Conservation (phyloP, 1,139 yeast species). For the Candida pseudoviswanathii region DNA sequence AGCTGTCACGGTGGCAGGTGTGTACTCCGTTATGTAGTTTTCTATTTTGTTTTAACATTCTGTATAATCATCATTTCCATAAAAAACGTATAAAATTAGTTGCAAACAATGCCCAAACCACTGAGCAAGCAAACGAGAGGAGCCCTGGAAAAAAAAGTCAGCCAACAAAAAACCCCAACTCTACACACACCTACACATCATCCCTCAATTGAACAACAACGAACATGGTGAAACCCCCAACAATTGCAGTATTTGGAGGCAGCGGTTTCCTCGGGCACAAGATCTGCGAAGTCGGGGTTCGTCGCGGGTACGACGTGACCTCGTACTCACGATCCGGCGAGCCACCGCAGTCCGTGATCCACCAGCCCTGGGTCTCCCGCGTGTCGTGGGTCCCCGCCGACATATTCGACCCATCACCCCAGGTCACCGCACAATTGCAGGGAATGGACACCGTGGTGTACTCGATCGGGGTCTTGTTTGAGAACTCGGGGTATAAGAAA, state of each 20-base stretch:
- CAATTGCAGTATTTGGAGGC: slow-evolving; percentile 80
- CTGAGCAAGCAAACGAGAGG: too few species aligned
- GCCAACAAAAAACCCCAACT: too few species aligned
- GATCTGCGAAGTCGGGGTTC: slow-evolving; percentile 69
- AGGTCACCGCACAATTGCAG: slow-evolving; percentile 27
- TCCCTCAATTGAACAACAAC: too few species aligned
- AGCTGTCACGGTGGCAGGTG: too few species aligned
- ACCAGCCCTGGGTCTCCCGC: slow-evolving; percentile 50
- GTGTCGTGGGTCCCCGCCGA: slow-evolving; percentile 75
- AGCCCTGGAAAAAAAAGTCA: too few species aligned
- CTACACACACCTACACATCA: too few species aligned
- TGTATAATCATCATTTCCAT: too few species aligned
- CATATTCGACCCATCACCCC: slow-evolving; percentile 58
- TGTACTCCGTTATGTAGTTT: too few species aligned
- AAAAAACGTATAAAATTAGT: too few species aligned
- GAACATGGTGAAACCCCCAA: too few species aligned
- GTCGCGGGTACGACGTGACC: slow-evolving; percentile 63
- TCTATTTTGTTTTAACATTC: too few species aligned
- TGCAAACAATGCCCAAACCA: too few species aligned
- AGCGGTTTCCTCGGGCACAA: slow-evolving; percentile 78
- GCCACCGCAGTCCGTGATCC: slow-evolving; percentile 40
- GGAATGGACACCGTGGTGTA: slow-evolving; percentile 76
- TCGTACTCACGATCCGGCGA: slow-evolving; percentile 64
- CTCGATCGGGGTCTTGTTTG: slow-evolving; percentile 74
- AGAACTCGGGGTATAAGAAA: slow-evolving; percentile 65